These are phyloP conservation scores for Trifolium subterraneum DNA, from an alignment of 306 rosid genomes.

Conservation along the genomic window DNA sequence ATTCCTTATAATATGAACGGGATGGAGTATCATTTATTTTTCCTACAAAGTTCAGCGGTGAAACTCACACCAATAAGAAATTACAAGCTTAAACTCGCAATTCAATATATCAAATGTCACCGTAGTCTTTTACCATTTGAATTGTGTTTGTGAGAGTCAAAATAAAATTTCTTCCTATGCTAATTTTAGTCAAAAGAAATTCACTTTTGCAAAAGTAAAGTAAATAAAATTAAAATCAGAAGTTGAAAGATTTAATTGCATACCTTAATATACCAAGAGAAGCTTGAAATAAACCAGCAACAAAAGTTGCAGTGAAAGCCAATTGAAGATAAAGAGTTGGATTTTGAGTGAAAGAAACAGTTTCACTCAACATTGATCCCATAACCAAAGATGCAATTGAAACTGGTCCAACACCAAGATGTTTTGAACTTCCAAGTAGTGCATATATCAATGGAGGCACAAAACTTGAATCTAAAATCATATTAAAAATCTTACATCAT, in stretches of 20 bases:
- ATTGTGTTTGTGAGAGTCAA: too few relatives aligned
- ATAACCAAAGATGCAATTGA: constrained; percentile 95
- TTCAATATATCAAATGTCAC: not conserved
- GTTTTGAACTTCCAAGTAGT: constrained; percentile 87
- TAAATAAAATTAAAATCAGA: not conserved
- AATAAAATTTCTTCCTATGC: not conserved
- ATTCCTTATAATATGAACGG: too few relatives aligned
- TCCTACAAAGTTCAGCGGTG: not conserved
- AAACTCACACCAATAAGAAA: not conserved
- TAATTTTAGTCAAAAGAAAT: not conserved
- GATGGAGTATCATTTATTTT: too few relatives aligned
- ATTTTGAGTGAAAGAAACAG: constrained; percentile 56
- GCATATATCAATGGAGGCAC: constrained; percentile 95
- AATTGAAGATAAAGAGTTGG: constrained; percentile 75
- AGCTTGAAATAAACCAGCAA: constrained; percentile 89
- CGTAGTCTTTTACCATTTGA: not conserved
- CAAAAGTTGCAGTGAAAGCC: constrained; percentile 91
- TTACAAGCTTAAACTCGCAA: too few relatives aligned
- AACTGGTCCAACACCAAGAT: constrained; percentile 94
- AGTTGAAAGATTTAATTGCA: not conserved
- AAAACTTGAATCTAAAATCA: constrained; percentile 85
- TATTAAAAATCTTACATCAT: not conserved
- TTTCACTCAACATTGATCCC: constrained; percentile 95
- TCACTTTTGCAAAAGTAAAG: not conserved
- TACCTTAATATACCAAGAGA: constrained; percentile 83